Percentiles rank a stretch among this genome's conserved stretches.
Conservation (phyloP, 2,329 filamentous ascomycete genomes). For the Penicillium sp. region DNA sequence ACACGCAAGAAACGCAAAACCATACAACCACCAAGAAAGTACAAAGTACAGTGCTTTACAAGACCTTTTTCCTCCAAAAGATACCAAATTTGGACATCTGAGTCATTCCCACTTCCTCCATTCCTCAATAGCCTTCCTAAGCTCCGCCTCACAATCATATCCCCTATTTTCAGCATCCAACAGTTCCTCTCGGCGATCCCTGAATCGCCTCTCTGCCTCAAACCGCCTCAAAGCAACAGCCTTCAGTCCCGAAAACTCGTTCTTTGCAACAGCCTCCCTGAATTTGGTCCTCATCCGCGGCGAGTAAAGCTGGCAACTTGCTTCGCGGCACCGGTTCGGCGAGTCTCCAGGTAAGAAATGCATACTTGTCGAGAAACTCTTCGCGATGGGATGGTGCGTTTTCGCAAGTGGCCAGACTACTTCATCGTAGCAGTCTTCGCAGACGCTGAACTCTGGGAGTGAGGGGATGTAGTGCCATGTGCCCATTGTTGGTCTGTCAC, state of each 20-base stretch:
- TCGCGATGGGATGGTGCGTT: conserved; percentile 57
- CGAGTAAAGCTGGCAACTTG: conserved; percentile 78
- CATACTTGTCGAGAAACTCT: conserved; percentile 64
- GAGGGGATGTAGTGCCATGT: conserved; percentile 78
- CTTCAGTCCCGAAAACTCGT: conserved; percentile 67
- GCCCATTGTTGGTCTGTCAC: conserved; percentile 62
- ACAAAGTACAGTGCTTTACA: background rate
- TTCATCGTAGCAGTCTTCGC: conserved; percentile 81
- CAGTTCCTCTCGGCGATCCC: conserved; percentile 56
- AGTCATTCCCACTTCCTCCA: conserved; percentile 55
- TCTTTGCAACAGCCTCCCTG: conserved; percentile 61
- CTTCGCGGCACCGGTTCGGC: conserved; percentile 32
- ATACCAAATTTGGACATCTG: background rate
- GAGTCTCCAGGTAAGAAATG: conserved; percentile 57
- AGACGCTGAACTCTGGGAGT: conserved; percentile 77
- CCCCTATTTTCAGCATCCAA: conserved; percentile 60
- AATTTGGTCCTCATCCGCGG: conserved; percentile 76
- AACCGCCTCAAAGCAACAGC: conserved; percentile 59
- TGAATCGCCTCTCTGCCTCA: conserved; percentile 60
- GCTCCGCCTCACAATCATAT: conserved; percentile 51
- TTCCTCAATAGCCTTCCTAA: conserved; percentile 50
- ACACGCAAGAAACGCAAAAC: background rate
- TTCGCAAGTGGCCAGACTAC: conserved; percentile 69
- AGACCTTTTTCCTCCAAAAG: background rate
- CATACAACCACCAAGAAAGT: conserved; percentile 1